Base-by-base conservation (phyloP, 2,329 filamentous ascomycete species). In the Pseudogymnoascus pannorum region DNA sequence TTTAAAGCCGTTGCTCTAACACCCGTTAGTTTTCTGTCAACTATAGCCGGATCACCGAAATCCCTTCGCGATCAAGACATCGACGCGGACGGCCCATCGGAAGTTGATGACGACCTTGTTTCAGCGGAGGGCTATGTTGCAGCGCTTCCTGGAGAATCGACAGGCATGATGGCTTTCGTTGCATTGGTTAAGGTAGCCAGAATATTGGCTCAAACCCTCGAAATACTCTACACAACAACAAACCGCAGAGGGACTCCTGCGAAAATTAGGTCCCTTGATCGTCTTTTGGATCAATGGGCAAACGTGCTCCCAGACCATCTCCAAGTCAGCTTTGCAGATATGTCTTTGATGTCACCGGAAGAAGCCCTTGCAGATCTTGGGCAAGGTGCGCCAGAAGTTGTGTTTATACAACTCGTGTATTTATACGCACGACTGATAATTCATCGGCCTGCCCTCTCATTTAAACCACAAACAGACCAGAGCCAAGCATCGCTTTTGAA, bases 101-200 rank as follows among this genome's bases (percentile, higher is more conserved):
- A 64, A 54, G 62, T 64, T 14, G 63, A 64, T 40, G 63, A 64
- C 5, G 63, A 64, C n/a, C 63, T 61, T 31, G 62, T 64, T 4
- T 63, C 60, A 16, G 12, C 59, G 4, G 59, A 57, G 5, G 63
- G 59, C n/a, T 64, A 64, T 11, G 48, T 54, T n/a, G 48, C 48
- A 20, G 48, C 26, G 0, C 57, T 64, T 8, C 63, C 63, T 4
- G 61, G 61, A n/a, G 61, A 63, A 40, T 38, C 63, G 16, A 63
- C 61, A 6, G 62, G 63, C 20, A 64, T 64, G 63, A 48, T 64
- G 26, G 59, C 61, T 7, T 64, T 64, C 31, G 61, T 64, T 9
- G 63, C 62, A 8, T 48, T 64, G 4, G 59, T 64, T 36, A 64
- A 64, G 48, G 61, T 64, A 16, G 54, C 58, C 22, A 38, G 63